Conservation (phyloP, 2,329 filamentous ascomycete species). For the Macroventuria anomochaeta region DNA sequence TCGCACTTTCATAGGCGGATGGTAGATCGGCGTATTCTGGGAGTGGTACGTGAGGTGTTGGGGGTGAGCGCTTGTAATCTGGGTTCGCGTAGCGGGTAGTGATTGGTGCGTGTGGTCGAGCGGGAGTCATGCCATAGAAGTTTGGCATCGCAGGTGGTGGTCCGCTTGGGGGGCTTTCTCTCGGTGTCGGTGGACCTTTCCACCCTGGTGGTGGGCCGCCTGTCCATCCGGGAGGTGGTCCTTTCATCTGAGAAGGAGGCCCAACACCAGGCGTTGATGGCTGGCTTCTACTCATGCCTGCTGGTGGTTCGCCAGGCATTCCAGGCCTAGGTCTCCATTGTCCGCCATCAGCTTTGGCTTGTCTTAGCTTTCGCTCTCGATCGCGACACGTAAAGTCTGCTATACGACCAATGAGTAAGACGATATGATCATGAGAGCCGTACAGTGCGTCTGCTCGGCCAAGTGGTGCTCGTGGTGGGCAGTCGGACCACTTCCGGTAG, state of each 20-base stretch:
- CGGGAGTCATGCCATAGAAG: conserved; percentile 61
- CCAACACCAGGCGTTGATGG: conserved; percentile 31
- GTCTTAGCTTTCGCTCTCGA: conserved; percentile 75
- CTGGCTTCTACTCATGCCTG: conserved; percentile 24
- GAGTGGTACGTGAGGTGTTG: conserved; percentile 22
- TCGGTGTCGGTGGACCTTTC: conserved; percentile 21
- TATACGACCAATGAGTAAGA: conserved; percentile 80
- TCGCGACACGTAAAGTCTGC: conserved; percentile 81
- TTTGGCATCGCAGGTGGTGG: conserved; percentile 47
- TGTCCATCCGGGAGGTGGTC: conserved; percentile 31
- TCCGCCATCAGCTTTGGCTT: conserved; percentile 65
- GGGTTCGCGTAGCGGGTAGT: conserved; percentile 51
- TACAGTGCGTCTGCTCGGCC: conserved; percentile 80
- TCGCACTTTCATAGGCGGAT: conserved; percentile 69
- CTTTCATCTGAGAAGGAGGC: conserved; percentile 37
- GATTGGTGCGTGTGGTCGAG: conserved; percentile 50
- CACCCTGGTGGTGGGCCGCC: conserved; percentile 27
- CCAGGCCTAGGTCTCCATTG: conserved; percentile 62
- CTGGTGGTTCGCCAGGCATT: conserved; percentile 52
- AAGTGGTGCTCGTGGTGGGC: conserved; percentile 81
- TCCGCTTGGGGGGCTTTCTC: conserved; percentile 18
- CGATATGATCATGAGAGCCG: conserved; percentile 86
- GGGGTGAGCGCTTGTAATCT: conserved; percentile 26
- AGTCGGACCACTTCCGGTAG: conserved; percentile 82
- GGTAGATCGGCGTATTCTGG: conserved; percentile 61